Evolutionary conservation across 495 filamentous ascomycete genomes (phyloP), one percentile per base, ranked within the genome.

Genomic region (Cercophora samala): DNA sequence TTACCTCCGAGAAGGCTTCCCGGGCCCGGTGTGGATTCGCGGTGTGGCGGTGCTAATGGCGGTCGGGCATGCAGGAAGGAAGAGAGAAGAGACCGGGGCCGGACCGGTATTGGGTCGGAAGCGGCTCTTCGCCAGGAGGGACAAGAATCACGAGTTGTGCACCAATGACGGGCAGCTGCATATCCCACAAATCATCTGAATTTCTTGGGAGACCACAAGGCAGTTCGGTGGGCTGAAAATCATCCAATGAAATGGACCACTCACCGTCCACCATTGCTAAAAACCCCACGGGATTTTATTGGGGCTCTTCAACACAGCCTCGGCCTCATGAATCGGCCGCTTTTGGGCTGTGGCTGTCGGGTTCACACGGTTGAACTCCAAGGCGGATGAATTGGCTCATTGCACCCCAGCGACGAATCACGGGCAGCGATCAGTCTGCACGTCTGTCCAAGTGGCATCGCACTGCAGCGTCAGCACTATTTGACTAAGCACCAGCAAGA

Each of bases 231-330:
- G 68, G 68, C 68, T 66, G 64, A 69, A n/a, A 60, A 54, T 4
- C 24, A 55, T 32, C n/a, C 53, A 55, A 25, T 25, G 24, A 32
- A 32, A 58, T 17, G 23, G 37, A 25, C 67, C 62, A 65, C 52
- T 65, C 62, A 68, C 23, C 63, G 32, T 11, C 37, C 37, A 46
- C 37, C 37, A 17, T 46, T 9, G 11, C 5, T 37, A 24, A 26
- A 17, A 26, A 17, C 37, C 26, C 23, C 26, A 46, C 66, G 66
- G 66, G 56, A 64, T 55, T 37, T 51, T 52, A 58, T 56, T 63
- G 67, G 64, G 67, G 61, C 64, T 56, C 46, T 46, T 66, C 62
- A 29, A 58, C 68, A 70, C 68, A 70, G 68, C 68, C 68, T 37
- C 60, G 64, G 64, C 61, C 64, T 64, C 37, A 46, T 46, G 11